Evolutionary conservation across 768 basidiomycete species (phyloP), one percentile per base, ranked within the genome.

Genomic region (Russula vinacea): DNA sequence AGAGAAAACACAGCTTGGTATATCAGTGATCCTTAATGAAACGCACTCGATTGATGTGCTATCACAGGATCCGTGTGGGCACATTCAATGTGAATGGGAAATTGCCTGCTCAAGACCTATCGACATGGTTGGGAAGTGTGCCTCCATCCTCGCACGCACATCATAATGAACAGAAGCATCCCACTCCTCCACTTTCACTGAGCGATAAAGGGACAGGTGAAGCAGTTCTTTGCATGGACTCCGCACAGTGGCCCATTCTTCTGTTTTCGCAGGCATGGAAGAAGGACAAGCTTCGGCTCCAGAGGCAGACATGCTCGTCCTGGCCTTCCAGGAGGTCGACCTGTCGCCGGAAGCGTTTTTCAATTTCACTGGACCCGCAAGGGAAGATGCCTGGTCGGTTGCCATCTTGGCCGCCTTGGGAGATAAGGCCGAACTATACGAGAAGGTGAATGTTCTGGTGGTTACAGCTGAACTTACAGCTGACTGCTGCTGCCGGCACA

Each of bases 61-160:
- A 26, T 55, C 40, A 14, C 65, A 89, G 88, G 37, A 71, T 92
- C 55, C 85, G 89, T 7, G 64, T 88, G 19, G 90, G 91, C 24
- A 90, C 89, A 0, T 94, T 93, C 77, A 94, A 94, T 68, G 90
- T 93, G 52, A 91, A 92, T 68, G 90, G 89, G 1, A 86, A 85
- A 70, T 68, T 82, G 42, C 89, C 92, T 0, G 84, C 86, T 2
- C 86, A 89, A 67, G 88, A 90, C 70, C 74, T 93, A 10, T 82
- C 83, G 5, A 73, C 80, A 3, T 92, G 90, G 89, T 70, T 90
- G 35, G 76, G 81, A 49, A 73, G 76, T 9, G 29, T 42, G 8
- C 52, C 39, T 26, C 22, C 37, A 1, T 33, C 19, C 24, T 24
- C 44, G 19, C 19, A 1, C 9, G 52, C 17, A 29, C 22, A 57